These are phyloP conservation scores for Trichoderma endophyticum DNA, from an alignment of 2,329 filamentous ascomycete species.

Conservation along the genomic window DNA sequence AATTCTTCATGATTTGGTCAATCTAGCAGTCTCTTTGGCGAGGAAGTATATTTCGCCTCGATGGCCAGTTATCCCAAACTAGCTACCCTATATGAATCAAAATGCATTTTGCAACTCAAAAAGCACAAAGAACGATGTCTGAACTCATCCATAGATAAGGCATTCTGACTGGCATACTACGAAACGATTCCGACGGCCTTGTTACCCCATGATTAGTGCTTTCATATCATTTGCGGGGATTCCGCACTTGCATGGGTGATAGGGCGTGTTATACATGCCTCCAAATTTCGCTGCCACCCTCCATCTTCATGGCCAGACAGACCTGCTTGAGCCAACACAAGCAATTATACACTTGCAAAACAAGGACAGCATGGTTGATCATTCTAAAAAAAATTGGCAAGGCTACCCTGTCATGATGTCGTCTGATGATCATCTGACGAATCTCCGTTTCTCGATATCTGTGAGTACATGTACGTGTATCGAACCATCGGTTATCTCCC, in stretches of 20 bases:
- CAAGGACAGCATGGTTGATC: not conserved
- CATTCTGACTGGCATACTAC: not conserved
- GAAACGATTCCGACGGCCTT: not conserved
- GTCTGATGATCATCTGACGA: not conserved
- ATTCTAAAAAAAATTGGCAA: not conserved
- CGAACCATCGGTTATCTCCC: conserved; percentile 10
- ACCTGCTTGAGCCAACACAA: not conserved
- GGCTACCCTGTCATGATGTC: not conserved
- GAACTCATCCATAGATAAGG: not conserved
- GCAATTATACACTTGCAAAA: not conserved
- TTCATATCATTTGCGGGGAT: not conserved
- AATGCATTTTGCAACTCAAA: not conserved
- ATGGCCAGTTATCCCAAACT: not conserved
- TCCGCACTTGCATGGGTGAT: not conserved
- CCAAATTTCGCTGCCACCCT: not conserved
- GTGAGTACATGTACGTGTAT: not conserved
- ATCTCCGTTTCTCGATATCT: not conserved
- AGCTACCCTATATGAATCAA: not conserved
- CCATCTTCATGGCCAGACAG: not conserved
- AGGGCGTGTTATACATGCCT: conserved; percentile 1
- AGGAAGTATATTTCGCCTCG: not conserved
- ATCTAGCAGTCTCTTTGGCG: not conserved
- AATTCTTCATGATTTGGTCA: not conserved
- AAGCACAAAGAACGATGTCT: not conserved
- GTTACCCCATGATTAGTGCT: not conserved